Base-by-base conservation (phyloP, 176 grass and related monocot genomes). In the Phoenix dactylifera region DNA sequence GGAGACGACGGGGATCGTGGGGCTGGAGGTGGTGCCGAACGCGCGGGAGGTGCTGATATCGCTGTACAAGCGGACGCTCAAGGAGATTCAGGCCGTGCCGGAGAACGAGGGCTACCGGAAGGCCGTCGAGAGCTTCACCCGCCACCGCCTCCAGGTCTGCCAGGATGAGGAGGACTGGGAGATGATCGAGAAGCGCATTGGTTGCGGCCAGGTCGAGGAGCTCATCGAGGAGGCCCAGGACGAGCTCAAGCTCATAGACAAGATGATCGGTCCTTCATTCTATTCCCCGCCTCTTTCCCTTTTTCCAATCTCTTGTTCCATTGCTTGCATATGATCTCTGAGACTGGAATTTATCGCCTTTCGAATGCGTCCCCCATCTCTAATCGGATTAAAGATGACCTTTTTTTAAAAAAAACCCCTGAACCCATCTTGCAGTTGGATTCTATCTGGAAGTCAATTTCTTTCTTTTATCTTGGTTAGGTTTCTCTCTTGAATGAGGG, bases 201-300 rank as follows among this genome's bases (percentile, higher is more conserved):
- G 69, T 18, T 89, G 85, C 70, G 89, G 85, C 6, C 89, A 95
- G 65, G 75, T 95, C 28, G 89, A 95, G 76, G 89, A 95, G 69
- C 82, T 95, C 65, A 89, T 95, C 65, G 89, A 95, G 79, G 89
- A 95, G 76, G 89, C 89, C 26, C 57, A 85, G 72, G 89, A 95
- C 57, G 89, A 95, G 65, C 89, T 89, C 72, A 89, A 82, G 75
- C 89, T 95, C 72, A 85, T 95, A 32, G 24, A 29, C 53, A 95
- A 89, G 67, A 88, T 95, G 74, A 71, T 83, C 55, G 89, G 89
- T 95, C 19, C 12, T 62, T 71, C 7, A 60, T 23, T 55, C 48
- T 62, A 17, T 56, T 6, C 17, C 22, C 22, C 1, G 1, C 7
- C 7, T 55, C 10, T 44, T 44, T 44, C 7, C 35, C 9, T 14